phyloP scores from a whole-genome alignment of 2,329 filamentous ascomycete species.

The Aspergillus fructus region DNA sequence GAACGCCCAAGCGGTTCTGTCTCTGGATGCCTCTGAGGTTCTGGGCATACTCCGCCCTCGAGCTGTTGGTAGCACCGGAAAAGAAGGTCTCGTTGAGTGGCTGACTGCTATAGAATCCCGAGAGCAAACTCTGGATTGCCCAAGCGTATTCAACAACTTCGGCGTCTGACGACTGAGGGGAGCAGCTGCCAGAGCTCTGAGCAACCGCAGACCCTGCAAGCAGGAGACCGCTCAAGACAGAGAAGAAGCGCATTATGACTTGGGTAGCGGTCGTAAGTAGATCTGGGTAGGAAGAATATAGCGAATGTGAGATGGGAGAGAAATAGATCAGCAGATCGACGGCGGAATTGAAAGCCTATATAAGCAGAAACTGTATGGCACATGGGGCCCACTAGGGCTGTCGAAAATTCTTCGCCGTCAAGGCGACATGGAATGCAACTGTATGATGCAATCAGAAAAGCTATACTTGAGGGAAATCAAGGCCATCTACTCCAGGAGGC shows the following conservation, averaged over 20 bases:
- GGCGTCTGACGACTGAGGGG: constrained; percentile 20
- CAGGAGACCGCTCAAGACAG: constrained; percentile 18
- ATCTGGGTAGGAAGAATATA: background rate
- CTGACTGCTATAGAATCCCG: constrained; percentile 23
- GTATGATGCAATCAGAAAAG: constrained; percentile 21
- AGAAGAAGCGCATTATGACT: constrained; percentile 22
- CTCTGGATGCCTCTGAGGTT: constrained; percentile 27
- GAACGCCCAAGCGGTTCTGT: constrained; percentile 24
- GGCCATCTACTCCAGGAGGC: background rate
- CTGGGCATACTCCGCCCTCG: constrained; percentile 17
- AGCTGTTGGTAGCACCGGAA: constrained; percentile 18
- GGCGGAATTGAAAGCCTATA: background rate
- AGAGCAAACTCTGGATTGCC: constrained; percentile 24
- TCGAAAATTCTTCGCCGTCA: background rate
- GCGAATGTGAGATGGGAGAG: background rate
- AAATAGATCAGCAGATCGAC: background rate
- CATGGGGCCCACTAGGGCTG: constrained; percentile 3
- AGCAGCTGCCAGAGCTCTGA: constrained; percentile 19
- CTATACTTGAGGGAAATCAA: background rate
- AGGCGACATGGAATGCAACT: constrained; percentile 15
- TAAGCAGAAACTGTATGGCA: background rate
- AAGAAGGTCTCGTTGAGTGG: constrained; percentile 26
- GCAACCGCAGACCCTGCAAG: constrained; percentile 21
- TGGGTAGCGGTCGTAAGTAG: too few relatives aligned
- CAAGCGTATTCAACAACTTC: constrained; percentile 24